Evolutionary conservation across 2,329 filamentous ascomycete genomes (phyloP), one percentile per base, ranked within the genome.

Genomic region (Aureobasidium namibiae): DNA sequence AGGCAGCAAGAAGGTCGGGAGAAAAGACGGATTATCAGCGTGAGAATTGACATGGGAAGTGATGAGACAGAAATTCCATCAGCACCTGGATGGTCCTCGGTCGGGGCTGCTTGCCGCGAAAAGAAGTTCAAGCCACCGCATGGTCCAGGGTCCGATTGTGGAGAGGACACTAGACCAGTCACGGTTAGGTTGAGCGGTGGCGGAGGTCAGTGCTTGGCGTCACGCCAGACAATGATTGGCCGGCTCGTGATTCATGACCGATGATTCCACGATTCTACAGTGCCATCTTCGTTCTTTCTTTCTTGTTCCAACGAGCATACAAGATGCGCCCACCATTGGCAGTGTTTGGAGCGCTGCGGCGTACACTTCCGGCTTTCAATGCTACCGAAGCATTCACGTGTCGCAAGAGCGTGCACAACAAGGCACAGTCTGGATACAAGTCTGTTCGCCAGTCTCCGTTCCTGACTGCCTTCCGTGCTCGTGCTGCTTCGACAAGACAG

Each of bases 391-490:
- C 49, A 10, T 70, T 70, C 58, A 62, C 68, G 48, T 70, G 70
- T 62, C 63, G 63, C 31, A 65, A 69, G 58, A 72, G 70, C 63
- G 60, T 71, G 2, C 69, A 70, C 39, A 64, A 69, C 23, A 66
- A 67, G 44, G 60, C 64, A 26, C 56, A 61, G 42, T 56, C 52
- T 38, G 61, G 53, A 60, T 64, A 63, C 56, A 64, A 60, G 61
- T 65, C 69, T 24, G 58, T 64, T 29, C 66, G 66, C 34, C 65
- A 72, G 49, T 69, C 68, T 41, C 68, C 70, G 4, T 73, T 70
- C 62, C 64, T 72, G 13, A 60, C 61, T 23, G 71, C 70, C 49
- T 72, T 73, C 62, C 65, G 67, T 49, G 60, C 63, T 9, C 64
- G 64, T 53, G 48, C 62, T 41, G 62, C 65, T 29, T 49, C 61